Conservation (phyloP, 495 filamentous ascomycete genomes). For the Aspergillus bridgeri region DNA sequence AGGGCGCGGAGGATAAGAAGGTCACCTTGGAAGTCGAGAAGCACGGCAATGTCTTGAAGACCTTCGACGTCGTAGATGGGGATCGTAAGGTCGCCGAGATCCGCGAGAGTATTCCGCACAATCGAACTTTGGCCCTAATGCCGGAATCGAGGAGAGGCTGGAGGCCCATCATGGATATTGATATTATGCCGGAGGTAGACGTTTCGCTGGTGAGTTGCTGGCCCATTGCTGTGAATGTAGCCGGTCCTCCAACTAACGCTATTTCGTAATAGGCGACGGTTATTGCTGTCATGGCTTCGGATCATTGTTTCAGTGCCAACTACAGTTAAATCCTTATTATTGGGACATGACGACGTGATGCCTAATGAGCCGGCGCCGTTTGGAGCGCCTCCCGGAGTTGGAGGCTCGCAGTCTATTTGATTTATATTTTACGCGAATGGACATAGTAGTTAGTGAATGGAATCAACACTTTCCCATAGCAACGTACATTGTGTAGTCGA, state of each 20-base stretch:
- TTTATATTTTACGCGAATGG: too few relatives aligned
- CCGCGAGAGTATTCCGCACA: conserved; percentile 21
- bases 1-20: conserved; percentile 1
- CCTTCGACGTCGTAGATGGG: conserved; percentile 23
- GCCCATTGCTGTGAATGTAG: background rate
- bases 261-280: conserved; percentile 4
- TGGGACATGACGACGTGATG: background rate
- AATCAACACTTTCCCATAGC: too few relatives aligned
- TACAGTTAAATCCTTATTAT: background rate
- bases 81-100: conserved; percentile 22
- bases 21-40: conserved; percentile 8
- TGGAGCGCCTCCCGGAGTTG: background rate
- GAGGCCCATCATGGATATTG: conserved; percentile 20
- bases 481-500: too few relatives aligned
- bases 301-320: background rate
- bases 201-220: conserved; percentile 16
- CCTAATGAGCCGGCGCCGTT: background rate
- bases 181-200: conserved; percentile 20
- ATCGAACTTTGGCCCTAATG: conserved; percentile 18
- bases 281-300: conserved; percentile 16
- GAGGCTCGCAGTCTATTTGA: background rate
- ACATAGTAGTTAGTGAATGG: too few relatives aligned
- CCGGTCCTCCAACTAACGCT: background rate
- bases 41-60: conserved; percentile 15
- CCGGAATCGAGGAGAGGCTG: conserved; percentile 6